phyloP scores from a whole-genome alignment of 345 rosid species.

The Aurinia saxatilis region DNA sequence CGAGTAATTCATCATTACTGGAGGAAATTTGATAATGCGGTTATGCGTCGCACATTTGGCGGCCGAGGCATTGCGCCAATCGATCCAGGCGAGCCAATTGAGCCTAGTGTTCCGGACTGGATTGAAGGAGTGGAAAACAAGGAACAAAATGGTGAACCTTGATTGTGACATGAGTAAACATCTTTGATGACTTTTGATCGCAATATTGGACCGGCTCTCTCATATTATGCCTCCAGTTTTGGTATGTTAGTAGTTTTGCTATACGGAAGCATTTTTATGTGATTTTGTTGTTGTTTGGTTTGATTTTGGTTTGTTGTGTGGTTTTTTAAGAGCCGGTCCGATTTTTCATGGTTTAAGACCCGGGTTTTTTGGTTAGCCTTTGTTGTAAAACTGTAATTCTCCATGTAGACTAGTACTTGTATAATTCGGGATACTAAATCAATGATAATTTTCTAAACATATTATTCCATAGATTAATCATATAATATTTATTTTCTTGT shows the following conservation, averaged over 20 bases:
- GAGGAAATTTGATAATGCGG: constrained; percentile 70
- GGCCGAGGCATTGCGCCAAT: constrained; percentile 73
- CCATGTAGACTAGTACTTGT: too few relatives aligned
- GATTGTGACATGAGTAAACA: not conserved
- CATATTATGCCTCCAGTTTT: not conserved
- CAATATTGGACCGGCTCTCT: constrained; percentile 1
- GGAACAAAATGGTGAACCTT: constrained; percentile 22
- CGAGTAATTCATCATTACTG: constrained; percentile 72
- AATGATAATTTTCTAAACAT: too few relatives aligned
- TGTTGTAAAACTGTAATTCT: not conserved
- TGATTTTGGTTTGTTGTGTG: constrained; percentile 18
- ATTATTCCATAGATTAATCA: too few relatives aligned
- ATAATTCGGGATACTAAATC: too few relatives aligned
- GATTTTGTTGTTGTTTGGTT: not conserved
- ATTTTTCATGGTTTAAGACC: constrained; percentile 1
- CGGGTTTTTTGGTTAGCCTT: not conserved
- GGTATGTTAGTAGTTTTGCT: not conserved
- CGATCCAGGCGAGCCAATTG: constrained; percentile 64
- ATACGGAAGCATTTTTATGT: constrained; percentile 10
- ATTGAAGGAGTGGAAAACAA: constrained; percentile 24
- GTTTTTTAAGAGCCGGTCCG: constrained; percentile 7
- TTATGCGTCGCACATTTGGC: constrained; percentile 88
- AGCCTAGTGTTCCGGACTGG: constrained; percentile 35
- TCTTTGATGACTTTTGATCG: constrained; percentile 9
- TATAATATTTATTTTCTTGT: too few relatives aligned